Base-by-base conservation (phyloP, 1,139 yeast species). In the Candida neerlandica region DNA sequence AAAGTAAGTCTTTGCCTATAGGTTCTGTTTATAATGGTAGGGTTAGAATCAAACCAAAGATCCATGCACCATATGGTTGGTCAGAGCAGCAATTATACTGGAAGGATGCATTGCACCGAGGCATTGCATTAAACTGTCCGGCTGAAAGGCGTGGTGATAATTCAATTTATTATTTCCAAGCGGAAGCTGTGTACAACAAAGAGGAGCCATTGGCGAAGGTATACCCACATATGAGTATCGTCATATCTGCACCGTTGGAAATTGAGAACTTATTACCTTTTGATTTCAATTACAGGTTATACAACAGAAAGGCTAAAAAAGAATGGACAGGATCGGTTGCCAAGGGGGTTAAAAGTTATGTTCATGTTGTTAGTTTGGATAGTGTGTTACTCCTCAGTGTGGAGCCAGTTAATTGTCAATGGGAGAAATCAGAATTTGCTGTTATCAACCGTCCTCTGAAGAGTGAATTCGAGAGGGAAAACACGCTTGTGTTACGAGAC, bases 191-290 rank as follows among this genome's bases (percentile, higher is more conserved):
- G 19, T 85, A 70, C 62, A 84, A 87, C 58, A 64, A 68, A 29
- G 73, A 77, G 15, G 94, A 88, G 54, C 94, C 91, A 0, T 71
- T 91, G 39, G 80, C 89, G 0, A 77, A 78, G 53, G 79, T 88
- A 0, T 95, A 90, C 59, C 99, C 99, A 0, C 96, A 89, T 60
- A 80, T 94, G 89, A 81, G 76, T 10, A 69, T 94, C 38, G 80
- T 85, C 1, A 71, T 95, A 19, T 85, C 96, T 0, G 92, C 99
- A 0, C 98, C 99, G 0, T 70, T 95, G 37, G 90, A 89, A 58
- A 77, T 95, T 54, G 92, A 88, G 58, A 95, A 95, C 58, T 71
- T 90, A 50, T 67, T 95, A 45, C 99, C 99, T 0, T 89, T 80
- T 62, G 96, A 90, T 58, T 70, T 92, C 46, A 75, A 81, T 19